A percentile compares a stretch with the other conserved stretches of the same genome.
Evolutionary conservation across 2,329 filamentous ascomycete species (phyloP).

Genomic region (Pseudogymnoascus sp.): DNA sequence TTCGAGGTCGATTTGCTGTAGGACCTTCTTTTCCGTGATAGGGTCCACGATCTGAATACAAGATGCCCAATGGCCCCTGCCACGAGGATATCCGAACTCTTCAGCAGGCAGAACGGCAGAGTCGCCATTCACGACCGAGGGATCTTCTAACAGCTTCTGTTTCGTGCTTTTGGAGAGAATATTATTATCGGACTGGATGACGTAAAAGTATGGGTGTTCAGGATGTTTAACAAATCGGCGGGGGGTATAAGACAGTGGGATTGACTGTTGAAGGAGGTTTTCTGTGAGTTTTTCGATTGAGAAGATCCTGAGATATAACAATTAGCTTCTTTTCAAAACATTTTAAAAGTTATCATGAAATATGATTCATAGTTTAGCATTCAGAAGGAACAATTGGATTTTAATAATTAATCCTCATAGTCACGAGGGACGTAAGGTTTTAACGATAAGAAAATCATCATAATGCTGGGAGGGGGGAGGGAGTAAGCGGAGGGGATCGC

Average conservation of each 20-base stretch:
- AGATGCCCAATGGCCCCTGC: slow-evolving; percentile 82
- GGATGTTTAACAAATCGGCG: slow-evolving; percentile 81
- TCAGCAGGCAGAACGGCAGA: slow-evolving; percentile 61
- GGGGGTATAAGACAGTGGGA: slow-evolving; percentile 83
- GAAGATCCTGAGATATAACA: slow-evolving; percentile 59
- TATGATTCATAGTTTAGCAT: slow-evolving; percentile 23
- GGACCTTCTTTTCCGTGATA: slow-evolving; percentile 59
- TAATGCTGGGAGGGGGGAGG: slow-evolving; percentile 17
- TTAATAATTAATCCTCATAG: slow-evolving; percentile 46
- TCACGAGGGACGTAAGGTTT: slow-evolving; percentile 29
- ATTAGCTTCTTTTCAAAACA: background rate
- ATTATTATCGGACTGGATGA: slow-evolving; percentile 89
- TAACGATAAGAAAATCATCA: slow-evolving; percentile 38
- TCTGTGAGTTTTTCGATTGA: slow-evolving; percentile 78
- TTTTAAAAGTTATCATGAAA: slow-evolving; percentile 18
- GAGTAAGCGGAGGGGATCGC: slow-evolving; percentile 31
- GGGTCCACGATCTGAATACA: slow-evolving; percentile 92
- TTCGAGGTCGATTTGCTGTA: slow-evolving; percentile 71
- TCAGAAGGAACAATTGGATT: slow-evolving; percentile 99
- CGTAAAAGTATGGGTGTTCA: slow-evolving; percentile 82
- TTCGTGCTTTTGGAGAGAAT: slow-evolving; percentile 73
- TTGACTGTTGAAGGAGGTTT: slow-evolving; percentile 77
- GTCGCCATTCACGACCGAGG: slow-evolving; percentile 62
- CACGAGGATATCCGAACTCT: slow-evolving; percentile 83
- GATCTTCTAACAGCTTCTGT: slow-evolving; percentile 64